Evolutionary conservation across 257 asterid genomes (phyloP), one percentile per base, ranked within the genome.

Genomic region (Nicotiana otophora): DNA sequence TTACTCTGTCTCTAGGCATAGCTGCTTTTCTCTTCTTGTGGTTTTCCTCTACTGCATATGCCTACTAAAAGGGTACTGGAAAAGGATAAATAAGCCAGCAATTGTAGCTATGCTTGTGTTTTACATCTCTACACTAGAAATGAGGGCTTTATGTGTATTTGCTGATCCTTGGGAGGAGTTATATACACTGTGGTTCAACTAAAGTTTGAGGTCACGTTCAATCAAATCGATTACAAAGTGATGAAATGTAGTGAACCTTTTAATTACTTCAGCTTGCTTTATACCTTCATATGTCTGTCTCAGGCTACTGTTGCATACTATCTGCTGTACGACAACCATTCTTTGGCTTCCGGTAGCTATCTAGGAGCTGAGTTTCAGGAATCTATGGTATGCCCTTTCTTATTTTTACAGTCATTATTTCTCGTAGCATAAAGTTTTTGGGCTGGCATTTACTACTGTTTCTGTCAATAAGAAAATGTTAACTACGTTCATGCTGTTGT

Each of bases 241-340:
- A 7, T 74, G 42, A 11, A 34, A 19, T 74, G 5, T 48, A 1
- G 16, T 48, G 15, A 1, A 74, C 80, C 62, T 48, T 76, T 84
- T 55, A 55, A 46, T 82, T 65, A 77, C 85, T 81, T 57, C 80
- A 30, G 82, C 83, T 82, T 68, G 75, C 48, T 64, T 80, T 79
- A 28, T 81, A 78, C 51, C 66, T 84, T 72, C 48, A 80, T 81
- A 30, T 34, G 5, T 74, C 62, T 48, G 39, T 74, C 82, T 84
- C 92, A 95, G 98, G 97, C 96, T 81, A 96, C 99, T 39, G 98
- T 96, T 82, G 94, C 99, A 81, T 96, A 96, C 84, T 92, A 94
- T 89, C 86, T 96, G 86, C 87, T 94, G 85, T 84, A 90, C 48
- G 97, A 94, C 86, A 94, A 89, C 86, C 92, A 89, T 34, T 90